phyloP scores from a whole-genome alignment of 345 rosid genomes.

The Linum tenue region DNA sequence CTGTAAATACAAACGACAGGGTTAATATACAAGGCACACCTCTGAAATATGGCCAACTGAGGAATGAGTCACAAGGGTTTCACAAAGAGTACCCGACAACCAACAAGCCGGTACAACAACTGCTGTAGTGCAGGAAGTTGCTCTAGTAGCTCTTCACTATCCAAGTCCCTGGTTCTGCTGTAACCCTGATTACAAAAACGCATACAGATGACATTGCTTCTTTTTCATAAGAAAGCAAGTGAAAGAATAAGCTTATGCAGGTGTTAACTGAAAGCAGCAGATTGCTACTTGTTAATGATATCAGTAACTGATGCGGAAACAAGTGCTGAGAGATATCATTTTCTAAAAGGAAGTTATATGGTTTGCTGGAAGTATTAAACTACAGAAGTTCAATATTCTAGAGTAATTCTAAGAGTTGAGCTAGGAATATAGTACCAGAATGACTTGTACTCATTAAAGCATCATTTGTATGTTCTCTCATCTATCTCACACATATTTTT shows the following conservation, averaged over 20 bases:
- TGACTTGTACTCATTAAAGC: background rate
- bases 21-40: background rate
- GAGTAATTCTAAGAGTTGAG: background rate
- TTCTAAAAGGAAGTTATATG: background rate
- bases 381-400: background rate
- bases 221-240: background rate
- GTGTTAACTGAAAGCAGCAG: too few species aligned
- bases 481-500: background rate
- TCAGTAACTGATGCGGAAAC: background rate
- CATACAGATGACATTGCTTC: background rate
- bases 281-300: background rate
- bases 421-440: background rate
- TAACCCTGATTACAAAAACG: constrained; percentile 51
- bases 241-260: background rate
- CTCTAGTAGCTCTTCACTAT: constrained; percentile 69
- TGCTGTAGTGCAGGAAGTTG: constrained; percentile 91
- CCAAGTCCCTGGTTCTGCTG: constrained; percentile 83
- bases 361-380: background rate
- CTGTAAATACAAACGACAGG: constrained; percentile 34
- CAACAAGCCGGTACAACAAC: constrained; percentile 80
- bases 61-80: background rate
- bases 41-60: background rate
- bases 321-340: background rate
- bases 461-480: background rate
- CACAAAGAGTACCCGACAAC: constrained; percentile 65